phyloP scores from a whole-genome alignment of 352 stramenopile genomes.

The Phytophthora chlamydospora region DNA sequence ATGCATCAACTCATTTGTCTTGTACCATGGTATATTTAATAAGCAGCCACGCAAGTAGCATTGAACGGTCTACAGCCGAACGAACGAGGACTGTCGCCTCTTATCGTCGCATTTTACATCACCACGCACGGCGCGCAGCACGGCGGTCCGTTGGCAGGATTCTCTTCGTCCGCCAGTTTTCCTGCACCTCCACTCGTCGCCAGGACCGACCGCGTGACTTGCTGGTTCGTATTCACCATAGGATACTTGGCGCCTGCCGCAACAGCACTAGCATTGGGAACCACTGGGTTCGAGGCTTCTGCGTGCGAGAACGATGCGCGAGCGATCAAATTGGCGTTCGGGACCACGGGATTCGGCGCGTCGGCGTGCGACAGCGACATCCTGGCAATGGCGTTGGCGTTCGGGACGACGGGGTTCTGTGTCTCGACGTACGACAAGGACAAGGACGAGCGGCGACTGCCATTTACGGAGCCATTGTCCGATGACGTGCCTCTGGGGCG shows the following conservation, averaged over 20 bases:
- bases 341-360: conserved; percentile 66
- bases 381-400: conserved; percentile 68
- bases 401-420: conserved; percentile 77
- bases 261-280: conserved; percentile 56
- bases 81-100: conserved; percentile 16
- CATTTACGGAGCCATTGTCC: conserved; percentile 65
- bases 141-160: conserved; percentile 38
- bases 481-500: conserved; percentile 47
- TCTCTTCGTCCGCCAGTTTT: conserved; percentile 43
- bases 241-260: conserved; percentile 57
- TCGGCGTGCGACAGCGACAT: conserved; percentile 62
- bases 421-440: conserved; percentile 62
- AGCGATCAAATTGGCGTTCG: conserved; percentile 73
- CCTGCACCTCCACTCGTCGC: conserved; percentile 5
- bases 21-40: conserved; percentile 26
- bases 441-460: conserved; percentile 36
- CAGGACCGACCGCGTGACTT: conserved; percentile 43
- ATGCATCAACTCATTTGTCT: too few relatives aligned
- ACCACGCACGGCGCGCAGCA: conserved; percentile 72
- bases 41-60: conserved; percentile 8
- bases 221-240: conserved; percentile 83
- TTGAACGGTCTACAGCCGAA: conserved; percentile 32
- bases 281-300: conserved; percentile 52
- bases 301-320: conserved; percentile 47
- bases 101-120: conserved; percentile 56